phyloP scores from a whole-genome alignment of 108 stramenopile species.

The Hondaea fermentalgiana region DNA sequence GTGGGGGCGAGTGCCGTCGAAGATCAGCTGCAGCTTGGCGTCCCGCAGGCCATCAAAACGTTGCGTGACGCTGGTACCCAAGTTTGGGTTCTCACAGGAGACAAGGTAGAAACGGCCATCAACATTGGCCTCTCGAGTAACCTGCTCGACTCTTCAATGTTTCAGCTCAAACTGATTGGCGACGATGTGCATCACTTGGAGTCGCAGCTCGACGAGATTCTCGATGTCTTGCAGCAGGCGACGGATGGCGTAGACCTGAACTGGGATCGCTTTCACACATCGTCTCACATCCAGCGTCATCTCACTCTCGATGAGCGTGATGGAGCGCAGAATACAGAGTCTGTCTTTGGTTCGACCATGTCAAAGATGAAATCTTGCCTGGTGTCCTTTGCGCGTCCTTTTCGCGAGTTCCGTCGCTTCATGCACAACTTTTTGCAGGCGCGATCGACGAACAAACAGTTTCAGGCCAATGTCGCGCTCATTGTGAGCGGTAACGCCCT shows the following conservation, averaged over 20 bases:
- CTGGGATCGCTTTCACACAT: not conserved
- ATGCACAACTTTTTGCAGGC: not conserved
- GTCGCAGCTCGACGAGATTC: not conserved
- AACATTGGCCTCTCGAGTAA: constrained; percentile 51
- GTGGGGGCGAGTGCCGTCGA: constrained; percentile 61
- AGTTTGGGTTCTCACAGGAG: constrained; percentile 56
- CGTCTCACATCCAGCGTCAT: not conserved
- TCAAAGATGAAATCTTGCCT: too few species aligned
- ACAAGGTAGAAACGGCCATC: constrained; percentile 60
- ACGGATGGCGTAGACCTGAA: not conserved
- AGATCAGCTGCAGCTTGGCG: constrained; percentile 61
- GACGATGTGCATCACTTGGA: not conserved
- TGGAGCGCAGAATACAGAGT: not conserved
- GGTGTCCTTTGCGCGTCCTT: not conserved
- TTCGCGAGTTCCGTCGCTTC: not conserved
- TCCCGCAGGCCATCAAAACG: constrained; percentile 47
- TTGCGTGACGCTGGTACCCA: constrained; percentile 40
- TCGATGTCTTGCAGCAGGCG: not conserved
- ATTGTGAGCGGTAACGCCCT: not conserved
- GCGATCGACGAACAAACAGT: not conserved
- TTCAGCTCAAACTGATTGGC: constrained; percentile 16
- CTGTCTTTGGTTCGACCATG: too few species aligned
- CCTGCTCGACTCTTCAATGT: constrained; percentile 28
- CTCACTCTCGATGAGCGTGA: not conserved
- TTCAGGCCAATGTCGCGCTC: not conserved